Conservation (phyloP, 2,329 filamentous ascomycete species). For the Albifimbria verrucaria region DNA sequence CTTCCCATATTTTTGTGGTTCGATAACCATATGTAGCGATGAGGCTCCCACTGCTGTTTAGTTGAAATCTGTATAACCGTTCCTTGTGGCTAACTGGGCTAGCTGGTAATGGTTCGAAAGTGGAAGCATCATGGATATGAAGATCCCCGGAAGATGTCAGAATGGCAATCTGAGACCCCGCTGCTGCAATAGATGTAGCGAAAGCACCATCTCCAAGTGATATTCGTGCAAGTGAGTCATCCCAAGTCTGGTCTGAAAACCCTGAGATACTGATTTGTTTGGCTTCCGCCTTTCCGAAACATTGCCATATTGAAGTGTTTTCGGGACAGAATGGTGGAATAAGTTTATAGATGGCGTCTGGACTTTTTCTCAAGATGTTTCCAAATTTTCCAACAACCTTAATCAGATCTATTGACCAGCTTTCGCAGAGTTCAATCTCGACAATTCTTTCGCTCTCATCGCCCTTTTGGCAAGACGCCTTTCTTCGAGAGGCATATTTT, state of each 20-base stretch:
- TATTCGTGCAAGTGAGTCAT: constrained; percentile 21
- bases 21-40: constrained; percentile 24
- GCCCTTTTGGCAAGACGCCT: neutral
- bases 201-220: constrained; percentile 3
- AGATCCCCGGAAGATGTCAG: constrained; percentile 6
- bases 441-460: constrained; percentile 10
- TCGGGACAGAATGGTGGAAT: constrained; percentile 36
- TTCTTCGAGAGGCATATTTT: neutral
- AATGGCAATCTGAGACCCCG: constrained; percentile 12
- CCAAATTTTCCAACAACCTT: constrained; percentile 34
- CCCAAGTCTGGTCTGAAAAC: constrained; percentile 13
- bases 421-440: constrained; percentile 20
- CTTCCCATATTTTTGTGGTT: constrained; percentile 23
- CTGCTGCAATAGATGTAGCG: constrained; percentile 9
- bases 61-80: constrained; percentile 14
- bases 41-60: constrained; percentile 13
- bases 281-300: constrained; percentile 22
- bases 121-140: constrained; percentile 15
- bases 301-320: constrained; percentile 28
- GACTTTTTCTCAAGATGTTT: constrained; percentile 16
- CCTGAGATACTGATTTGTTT: constrained; percentile 13
- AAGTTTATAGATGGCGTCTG: constrained; percentile 30
- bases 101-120: constrained; percentile 13
- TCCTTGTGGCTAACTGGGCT: constrained; percentile 17
- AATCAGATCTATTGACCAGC: constrained; percentile 31